A percentile compares a stretch with the other conserved stretches of the same genome.
phyloP scores from a whole-genome alignment of 306 rosid genomes.

The Vigna mungo region DNA sequence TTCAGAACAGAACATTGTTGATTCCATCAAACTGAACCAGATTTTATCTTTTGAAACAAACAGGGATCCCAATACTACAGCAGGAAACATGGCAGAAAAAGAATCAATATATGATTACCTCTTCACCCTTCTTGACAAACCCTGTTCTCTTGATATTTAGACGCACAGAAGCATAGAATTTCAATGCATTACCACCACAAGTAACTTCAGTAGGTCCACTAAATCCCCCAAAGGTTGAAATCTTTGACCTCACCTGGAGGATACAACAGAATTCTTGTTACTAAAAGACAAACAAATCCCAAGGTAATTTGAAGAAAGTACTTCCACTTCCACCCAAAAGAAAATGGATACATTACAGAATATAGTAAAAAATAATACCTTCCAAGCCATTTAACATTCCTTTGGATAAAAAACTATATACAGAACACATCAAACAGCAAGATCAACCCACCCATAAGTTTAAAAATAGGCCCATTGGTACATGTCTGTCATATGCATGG shows the following conservation, averaged over 20 bases:
- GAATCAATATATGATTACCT: constrained; percentile 57
- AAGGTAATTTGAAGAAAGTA: constrained; percentile 30
- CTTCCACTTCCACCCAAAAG: constrained; percentile 2
- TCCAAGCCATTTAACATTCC: constrained; percentile 22
- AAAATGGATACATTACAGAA: constrained; percentile 10
- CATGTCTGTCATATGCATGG: neutral
- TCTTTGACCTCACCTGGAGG: constrained; percentile 79
- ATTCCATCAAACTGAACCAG: constrained; percentile 24
- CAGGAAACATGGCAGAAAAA: constrained; percentile 7
- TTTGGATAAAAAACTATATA: neutral
- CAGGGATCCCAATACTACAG: constrained; percentile 27
- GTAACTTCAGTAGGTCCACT: constrained; percentile 88
- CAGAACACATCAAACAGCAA: constrained; percentile 26
- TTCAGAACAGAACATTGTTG: constrained; percentile 12
- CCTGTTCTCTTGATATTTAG: constrained; percentile 76
- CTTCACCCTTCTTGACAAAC: constrained; percentile 83
- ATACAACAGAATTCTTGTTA: constrained; percentile 33
- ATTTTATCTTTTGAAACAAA: constrained; percentile 24
- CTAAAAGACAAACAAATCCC: constrained; percentile 8
- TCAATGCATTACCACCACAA: constrained; percentile 94
- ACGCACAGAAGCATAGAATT: constrained; percentile 93
- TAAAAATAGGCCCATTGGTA: constrained; percentile 6
- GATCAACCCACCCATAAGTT: constrained; percentile 7
- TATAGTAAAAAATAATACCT: constrained; percentile 13
- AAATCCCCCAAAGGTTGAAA: constrained; percentile 91